Percentiles rank a stretch among this genome's conserved stretches.
phyloP scores from a whole-genome alignment of 176 grass and related monocot genomes.

The Triticum monococcum region DNA sequence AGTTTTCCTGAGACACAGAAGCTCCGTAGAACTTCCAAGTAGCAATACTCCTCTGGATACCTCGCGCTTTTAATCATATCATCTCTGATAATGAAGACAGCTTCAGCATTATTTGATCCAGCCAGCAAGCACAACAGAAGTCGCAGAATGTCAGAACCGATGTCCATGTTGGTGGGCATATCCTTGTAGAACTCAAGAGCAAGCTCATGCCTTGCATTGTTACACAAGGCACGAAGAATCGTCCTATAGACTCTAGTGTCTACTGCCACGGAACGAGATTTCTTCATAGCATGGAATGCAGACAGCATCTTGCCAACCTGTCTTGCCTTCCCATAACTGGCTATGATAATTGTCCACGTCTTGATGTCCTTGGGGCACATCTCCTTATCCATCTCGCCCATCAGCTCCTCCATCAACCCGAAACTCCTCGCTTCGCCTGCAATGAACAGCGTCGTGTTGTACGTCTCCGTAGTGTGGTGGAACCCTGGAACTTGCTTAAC shows the following conservation, averaged over 20 bases:
- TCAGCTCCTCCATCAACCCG: constrained; percentile 52
- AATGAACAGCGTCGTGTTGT: constrained; percentile 74
- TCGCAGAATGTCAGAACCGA: constrained; percentile 44
- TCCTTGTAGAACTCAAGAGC: constrained; percentile 81
- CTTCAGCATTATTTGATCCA: constrained; percentile 44
- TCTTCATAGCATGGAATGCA: constrained; percentile 61
- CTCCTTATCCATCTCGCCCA: constrained; percentile 61
- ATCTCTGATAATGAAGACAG: constrained; percentile 49
- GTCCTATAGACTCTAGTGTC: constrained; percentile 45
- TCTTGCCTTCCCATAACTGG: constrained; percentile 51
- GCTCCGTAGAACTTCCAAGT: constrained; percentile 51
- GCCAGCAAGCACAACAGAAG: constrained; percentile 59
- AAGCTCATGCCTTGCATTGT: constrained; percentile 53
- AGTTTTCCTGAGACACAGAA: constrained; percentile 65
- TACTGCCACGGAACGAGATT: constrained; percentile 40
- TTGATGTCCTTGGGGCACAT: constrained; percentile 60
- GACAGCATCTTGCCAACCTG: constrained; percentile 52
- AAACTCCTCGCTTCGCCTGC: constrained; percentile 47
- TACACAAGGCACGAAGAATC: constrained; percentile 61
- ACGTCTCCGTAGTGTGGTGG: constrained; percentile 54
- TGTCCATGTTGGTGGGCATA: constrained; percentile 47
- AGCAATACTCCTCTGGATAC: constrained; percentile 53
- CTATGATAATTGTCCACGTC: constrained; percentile 69
- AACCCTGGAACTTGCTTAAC: constrained; percentile 43
- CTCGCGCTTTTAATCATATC: constrained; percentile 59